A percentile compares a stretch with the other conserved stretches of the same genome.
phyloP scores from a whole-genome alignment of 345 rosid species.

The Eucalyptus coolabah region DNA sequence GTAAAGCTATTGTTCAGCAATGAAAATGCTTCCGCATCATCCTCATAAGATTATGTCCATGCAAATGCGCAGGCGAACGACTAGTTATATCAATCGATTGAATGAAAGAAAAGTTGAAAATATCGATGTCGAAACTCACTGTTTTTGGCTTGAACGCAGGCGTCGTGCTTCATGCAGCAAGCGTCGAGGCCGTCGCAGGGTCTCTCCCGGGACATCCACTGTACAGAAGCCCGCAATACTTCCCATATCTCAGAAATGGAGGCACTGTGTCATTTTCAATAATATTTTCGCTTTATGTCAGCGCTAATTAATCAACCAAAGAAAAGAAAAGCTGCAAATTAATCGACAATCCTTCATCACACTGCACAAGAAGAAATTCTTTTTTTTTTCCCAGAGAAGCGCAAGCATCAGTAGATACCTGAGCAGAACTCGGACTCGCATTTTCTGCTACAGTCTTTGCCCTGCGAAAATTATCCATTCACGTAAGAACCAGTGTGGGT shows the following conservation, averaged over 20 bases:
- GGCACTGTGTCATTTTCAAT: constrained; percentile 35
- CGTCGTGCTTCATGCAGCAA: constrained; percentile 93
- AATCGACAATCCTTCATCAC: background rate
- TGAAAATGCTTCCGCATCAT: background rate
- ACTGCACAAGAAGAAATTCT: too few relatives aligned
- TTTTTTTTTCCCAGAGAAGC: background rate
- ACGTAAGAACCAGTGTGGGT: background rate
- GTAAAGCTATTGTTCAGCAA: background rate
- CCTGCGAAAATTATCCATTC: constrained; percentile 11
- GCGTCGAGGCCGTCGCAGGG: constrained; percentile 95
- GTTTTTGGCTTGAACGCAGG: constrained; percentile 67
- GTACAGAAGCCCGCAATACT: constrained; percentile 80
- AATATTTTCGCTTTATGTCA: background rate
- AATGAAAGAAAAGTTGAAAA: background rate
- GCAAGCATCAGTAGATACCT: constrained; percentile 18
- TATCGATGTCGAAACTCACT: constrained; percentile 16
- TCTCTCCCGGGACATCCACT: constrained; percentile 91
- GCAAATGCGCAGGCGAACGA: background rate
- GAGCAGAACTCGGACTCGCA: constrained; percentile 83
- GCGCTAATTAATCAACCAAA: background rate
- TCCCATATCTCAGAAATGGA: constrained; percentile 82
- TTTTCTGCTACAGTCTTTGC: constrained; percentile 71
- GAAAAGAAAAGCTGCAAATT: background rate
- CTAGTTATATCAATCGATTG: background rate
- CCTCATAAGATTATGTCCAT: background rate